Evolutionary conservation across 305 asterid genomes (phyloP), one percentile per base, ranked within the genome.

Genomic region (Fraxinus dipetala): DNA sequence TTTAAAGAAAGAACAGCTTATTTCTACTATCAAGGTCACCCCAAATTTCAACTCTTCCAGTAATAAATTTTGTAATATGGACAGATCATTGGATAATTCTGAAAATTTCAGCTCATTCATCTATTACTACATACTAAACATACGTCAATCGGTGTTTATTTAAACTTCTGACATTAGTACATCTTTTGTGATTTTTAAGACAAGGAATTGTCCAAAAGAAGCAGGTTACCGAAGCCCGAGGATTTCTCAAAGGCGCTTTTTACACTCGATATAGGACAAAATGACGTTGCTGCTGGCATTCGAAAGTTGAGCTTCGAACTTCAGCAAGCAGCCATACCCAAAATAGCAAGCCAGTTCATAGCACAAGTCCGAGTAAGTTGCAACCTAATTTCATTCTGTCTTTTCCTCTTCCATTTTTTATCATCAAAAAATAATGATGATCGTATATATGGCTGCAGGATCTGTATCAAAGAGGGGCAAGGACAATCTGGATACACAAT

Each of bases 231-330:
- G 0, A 88, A 77, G 73, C 95, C 91, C 1, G 67, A 72, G 63
- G 90, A 89, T 14, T 84, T 93, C 77, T 83, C 92, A 5, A 88
- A 86, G 75, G 89, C 99, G 26, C 90, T 95, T n/a, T 91, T 86
- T 84, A 81, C 87, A 7, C n/a, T 93, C 20, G 97, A 93, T 77
- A 92, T 95, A 5, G 98, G 96, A n/a, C 97, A 93, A 77, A 95
- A 92, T 72, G 98, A 95, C 59, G 28, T 93, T 9, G 87, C 92
- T 72, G 89, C 84, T 1, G 89, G 86, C 11, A 79, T 90, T 54
- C 78, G 88, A 63, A 86, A 80, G 72, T 36, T 85, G 80, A 87
- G 84, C 45, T 65, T 28, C 30, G 84, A 86, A 75, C 82, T 82
- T 61, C 92, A 92, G 78, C 69, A 51, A 59, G 84, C 89, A 6